phyloP scores from a whole-genome alignment of 805 yeast species.

The Candida orba region DNA sequence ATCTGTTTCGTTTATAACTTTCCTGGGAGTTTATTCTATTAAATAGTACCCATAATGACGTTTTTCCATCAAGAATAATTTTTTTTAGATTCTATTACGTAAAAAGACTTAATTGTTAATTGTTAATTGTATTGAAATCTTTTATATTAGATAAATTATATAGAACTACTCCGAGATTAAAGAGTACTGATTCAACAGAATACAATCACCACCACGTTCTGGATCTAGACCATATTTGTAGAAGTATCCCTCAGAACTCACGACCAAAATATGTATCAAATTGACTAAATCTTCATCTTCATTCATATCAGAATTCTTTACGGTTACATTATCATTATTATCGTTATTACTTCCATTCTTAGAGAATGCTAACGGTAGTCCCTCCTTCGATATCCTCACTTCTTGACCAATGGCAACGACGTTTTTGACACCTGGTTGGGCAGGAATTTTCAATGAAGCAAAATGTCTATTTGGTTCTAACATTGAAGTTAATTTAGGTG shows the following conservation, averaged over 20 bases:
- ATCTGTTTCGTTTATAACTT: too few species aligned
- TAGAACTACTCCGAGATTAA: conserved; percentile 24
- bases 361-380: conserved; percentile 19
- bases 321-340: background rate
- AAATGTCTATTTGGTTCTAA: conserved; percentile 88
- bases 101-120: conserved; percentile 1
- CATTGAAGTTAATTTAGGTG: conserved; percentile 71
- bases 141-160: too few species aligned
- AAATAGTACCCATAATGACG: background rate
- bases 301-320: background rate
- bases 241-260: conserved; percentile 75
- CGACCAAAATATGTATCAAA: conserved; percentile 51
- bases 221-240: conserved; percentile 78
- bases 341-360: conserved; percentile 3
- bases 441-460: conserved; percentile 76
- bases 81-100: background rate
- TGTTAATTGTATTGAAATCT: too few species aligned
- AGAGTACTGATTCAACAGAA: conserved; percentile 64
- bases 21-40: too few species aligned
- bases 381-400: conserved; percentile 16
- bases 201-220: conserved; percentile 90
- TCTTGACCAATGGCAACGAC: conserved; percentile 41
- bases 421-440: conserved; percentile 36
- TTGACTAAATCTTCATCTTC: conserved; percentile 11
- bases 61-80: background rate